phyloP scores from a whole-genome alignment of 805 yeast genomes.

The Metschnikowia reukaufii region DNA sequence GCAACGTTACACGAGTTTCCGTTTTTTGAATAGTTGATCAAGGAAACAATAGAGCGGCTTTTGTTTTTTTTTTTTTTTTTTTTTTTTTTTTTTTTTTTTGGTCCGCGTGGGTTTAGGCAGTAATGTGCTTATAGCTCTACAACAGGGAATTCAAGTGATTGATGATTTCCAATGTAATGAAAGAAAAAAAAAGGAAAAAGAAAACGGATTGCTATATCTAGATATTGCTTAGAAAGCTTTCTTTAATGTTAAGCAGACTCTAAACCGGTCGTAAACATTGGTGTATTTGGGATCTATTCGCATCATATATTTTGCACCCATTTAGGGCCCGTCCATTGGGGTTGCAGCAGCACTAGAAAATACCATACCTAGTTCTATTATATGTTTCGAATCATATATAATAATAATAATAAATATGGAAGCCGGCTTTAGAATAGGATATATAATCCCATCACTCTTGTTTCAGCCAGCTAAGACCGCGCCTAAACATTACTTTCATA shows the following conservation, averaged over 20 bases:
- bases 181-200: too few species aligned
- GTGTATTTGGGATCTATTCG: background rate
- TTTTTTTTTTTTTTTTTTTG: too few species aligned
- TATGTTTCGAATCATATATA: background rate
- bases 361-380: too few species aligned
- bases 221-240: too few species aligned
- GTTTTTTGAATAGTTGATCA: background rate
- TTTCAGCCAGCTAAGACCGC: slow-evolving; percentile 2
- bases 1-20: too few species aligned
- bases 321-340: background rate
- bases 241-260: too few species aligned
- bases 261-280: too few species aligned
- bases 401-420: background rate
- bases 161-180: too few species aligned
- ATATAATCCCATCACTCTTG: background rate
- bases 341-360: background rate
- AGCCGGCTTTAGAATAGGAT: background rate
- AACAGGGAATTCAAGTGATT: too few species aligned
- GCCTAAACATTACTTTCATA: slow-evolving; percentile 3
- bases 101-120: background rate
- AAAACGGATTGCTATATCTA: too few species aligned
- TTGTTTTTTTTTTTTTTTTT: too few species aligned
- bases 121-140: too few species aligned
- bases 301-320: background rate
- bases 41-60: background rate